Percentiles rank a stretch among this genome's conserved stretches.
Conservation (phyloP, 371 early-diverging fungal species). For the Mucor plumbeus region DNA sequence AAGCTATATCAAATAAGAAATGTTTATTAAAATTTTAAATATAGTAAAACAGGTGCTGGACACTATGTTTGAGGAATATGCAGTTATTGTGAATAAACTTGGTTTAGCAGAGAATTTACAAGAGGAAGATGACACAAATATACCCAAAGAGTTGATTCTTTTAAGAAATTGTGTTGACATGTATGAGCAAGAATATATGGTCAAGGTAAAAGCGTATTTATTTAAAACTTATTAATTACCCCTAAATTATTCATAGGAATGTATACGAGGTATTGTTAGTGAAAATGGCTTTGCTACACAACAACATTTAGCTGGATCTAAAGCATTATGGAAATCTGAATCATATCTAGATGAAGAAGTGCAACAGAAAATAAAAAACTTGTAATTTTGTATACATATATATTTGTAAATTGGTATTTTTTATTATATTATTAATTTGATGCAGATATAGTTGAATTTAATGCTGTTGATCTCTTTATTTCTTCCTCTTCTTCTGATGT, state of each 20-base stretch:
- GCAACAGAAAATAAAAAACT: conserved; percentile 23
- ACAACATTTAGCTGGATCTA: conserved; percentile 37
- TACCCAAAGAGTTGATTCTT: conserved; percentile 20
- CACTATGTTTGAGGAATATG: conserved; percentile 33
- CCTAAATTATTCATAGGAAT: conserved; percentile 17
- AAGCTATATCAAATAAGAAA: neutral
- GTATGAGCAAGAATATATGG: conserved; percentile 41
- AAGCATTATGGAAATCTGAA: conserved; percentile 40
- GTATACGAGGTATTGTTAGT: conserved; percentile 27
- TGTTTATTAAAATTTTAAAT: neutral
- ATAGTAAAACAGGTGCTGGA: conserved; percentile 27
- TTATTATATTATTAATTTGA: neutral
- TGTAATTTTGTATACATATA: conserved; percentile 1
- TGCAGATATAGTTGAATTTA: neutral
- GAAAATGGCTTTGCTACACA: conserved; percentile 33
- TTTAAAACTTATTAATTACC: no score
- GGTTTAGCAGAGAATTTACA: conserved; percentile 17
- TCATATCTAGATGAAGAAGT: conserved; percentile 37
- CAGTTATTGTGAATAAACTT: neutral
- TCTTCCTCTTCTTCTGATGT: conserved; percentile 3
- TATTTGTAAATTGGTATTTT: neutral
- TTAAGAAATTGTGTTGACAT: conserved; percentile 30
- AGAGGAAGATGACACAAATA: conserved; percentile 7
- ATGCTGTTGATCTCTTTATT: conserved; percentile 1
- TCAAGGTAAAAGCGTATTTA: conserved; percentile 21